Percentiles rank a stretch among this genome's conserved stretches.
These are phyloP conservation scores for Magnusiomyces ingens DNA, from an alignment of 1,139 yeast genomes.

Conservation along the genomic window DNA sequence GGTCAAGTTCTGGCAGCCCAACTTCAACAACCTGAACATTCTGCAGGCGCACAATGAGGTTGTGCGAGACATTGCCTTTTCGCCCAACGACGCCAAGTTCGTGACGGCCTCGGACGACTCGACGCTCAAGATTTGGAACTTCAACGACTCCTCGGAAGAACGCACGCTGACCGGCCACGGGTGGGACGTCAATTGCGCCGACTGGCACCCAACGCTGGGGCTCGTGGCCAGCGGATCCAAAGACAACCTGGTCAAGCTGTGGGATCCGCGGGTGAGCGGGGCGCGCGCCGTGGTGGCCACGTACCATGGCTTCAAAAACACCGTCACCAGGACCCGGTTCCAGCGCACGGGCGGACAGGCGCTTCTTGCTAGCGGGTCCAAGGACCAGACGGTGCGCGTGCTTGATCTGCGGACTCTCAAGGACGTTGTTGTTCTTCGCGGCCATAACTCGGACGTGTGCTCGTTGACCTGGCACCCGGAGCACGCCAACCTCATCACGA, in stretches of 20 bases:
- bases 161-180: constrained; percentile 81
- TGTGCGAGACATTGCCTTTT: constrained; percentile 78
- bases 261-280: constrained; percentile 92
- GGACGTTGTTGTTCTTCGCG: constrained; percentile 64
- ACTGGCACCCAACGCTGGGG: constrained; percentile 92
- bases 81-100: constrained; percentile 85
- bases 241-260: constrained; percentile 83
- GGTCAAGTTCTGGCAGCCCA: constrained; percentile 95
- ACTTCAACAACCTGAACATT: constrained; percentile 86
- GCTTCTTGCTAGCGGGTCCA: constrained; percentile 75
- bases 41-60: constrained; percentile 73
- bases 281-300: constrained; percentile 58
- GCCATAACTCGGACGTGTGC: constrained; percentile 78
- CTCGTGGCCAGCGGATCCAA: constrained; percentile 64
- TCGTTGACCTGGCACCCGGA: constrained; percentile 90
- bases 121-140: constrained; percentile 85
- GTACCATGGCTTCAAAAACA: constrained; percentile 86
- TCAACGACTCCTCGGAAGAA: constrained; percentile 84
- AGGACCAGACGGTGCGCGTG: constrained; percentile 82
- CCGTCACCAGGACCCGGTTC: constrained; percentile 76
- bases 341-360: constrained; percentile 61
- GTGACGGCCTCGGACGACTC: constrained; percentile 92
- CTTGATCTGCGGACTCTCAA: constrained; percentile 84
- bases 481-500: constrained; percentile 70
- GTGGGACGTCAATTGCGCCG: constrained; percentile 97